A percentile compares a stretch with the other conserved stretches of the same genome.
These are phyloP conservation scores for Diversispora eburnea DNA, from an alignment of 192 early-diverging fungal species.

Conservation along the genomic window DNA sequence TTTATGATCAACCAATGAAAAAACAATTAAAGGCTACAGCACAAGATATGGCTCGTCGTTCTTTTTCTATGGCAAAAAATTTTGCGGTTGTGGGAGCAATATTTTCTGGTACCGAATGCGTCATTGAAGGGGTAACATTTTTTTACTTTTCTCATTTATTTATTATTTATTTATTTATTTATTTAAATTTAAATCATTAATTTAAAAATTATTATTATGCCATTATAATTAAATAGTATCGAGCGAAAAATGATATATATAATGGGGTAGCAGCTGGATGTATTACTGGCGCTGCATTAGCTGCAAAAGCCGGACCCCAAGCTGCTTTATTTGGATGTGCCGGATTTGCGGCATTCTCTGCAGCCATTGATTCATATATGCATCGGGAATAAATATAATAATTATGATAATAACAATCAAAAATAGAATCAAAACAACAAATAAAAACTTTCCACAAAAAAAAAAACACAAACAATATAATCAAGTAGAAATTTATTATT, in stretches of 20 bases:
- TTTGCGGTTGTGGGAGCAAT: constrained; percentile 91
- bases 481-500: no score
- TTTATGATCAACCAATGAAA: constrained; percentile 66
- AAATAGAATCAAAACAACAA: no score
- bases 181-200: background rate
- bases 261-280: constrained; percentile 89
- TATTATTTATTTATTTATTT: background rate
- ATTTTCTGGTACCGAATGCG: constrained; percentile 90
- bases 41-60: constrained; percentile 83
- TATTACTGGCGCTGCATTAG: constrained; percentile 84
- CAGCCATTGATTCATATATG: constrained; percentile 90
- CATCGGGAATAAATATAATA: constrained; percentile 41
- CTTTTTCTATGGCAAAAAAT: constrained; percentile 84
- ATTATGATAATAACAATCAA: no score
- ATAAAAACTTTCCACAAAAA: no score
- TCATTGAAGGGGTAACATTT: constrained; percentile 77
- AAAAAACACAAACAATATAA: no score
- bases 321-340: constrained; percentile 78
- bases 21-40: constrained; percentile 83
- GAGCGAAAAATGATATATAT: constrained; percentile 92
- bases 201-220: no score
- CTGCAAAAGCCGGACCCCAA: constrained; percentile 70
- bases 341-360: constrained; percentile 92
- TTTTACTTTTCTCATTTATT: background rate
- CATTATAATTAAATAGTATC: constrained; percentile 48